Conservation (phyloP, 176 grass and related monocot genomes). For the Zoysia japonica region DNA sequence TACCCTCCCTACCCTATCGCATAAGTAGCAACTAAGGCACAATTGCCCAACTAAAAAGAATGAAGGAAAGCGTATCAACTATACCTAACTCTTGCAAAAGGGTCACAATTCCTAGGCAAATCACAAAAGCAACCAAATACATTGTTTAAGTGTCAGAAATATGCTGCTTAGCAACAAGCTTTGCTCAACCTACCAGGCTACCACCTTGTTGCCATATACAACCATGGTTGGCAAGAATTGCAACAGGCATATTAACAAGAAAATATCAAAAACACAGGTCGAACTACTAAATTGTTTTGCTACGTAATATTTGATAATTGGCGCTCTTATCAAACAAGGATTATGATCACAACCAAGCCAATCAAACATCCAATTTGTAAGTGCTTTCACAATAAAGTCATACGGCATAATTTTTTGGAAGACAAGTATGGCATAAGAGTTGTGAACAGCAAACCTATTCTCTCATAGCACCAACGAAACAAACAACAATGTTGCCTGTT, state of each 20-base stretch:
- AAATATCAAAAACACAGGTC: background rate
- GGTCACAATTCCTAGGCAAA: conserved; percentile 15
- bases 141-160: conserved; percentile 5
- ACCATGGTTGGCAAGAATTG: conserved; percentile 10
- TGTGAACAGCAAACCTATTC: background rate
- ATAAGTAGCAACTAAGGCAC: conserved; percentile 12
- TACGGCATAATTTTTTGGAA: background rate
- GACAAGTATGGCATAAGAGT: background rate
- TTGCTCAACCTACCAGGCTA: conserved; percentile 7
- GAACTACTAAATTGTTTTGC: background rate
- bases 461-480: background rate
- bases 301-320: conserved; percentile 6
- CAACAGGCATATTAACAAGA: conserved; percentile 21
- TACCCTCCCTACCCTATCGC: background rate
- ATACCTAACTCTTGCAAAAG: conserved; percentile 27
- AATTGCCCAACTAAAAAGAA: conserved; percentile 12
- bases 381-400: background rate
- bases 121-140: background rate
- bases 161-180: conserved; percentile 9
- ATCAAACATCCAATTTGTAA: background rate
- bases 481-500: conserved; percentile 16
- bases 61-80: conserved; percentile 27
- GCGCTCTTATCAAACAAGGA: background rate
- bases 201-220: background rate
- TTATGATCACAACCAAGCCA: background rate